Conservation (phyloP, 2,329 filamentous ascomycete species). For the Colletotrichum sp. region DNA sequence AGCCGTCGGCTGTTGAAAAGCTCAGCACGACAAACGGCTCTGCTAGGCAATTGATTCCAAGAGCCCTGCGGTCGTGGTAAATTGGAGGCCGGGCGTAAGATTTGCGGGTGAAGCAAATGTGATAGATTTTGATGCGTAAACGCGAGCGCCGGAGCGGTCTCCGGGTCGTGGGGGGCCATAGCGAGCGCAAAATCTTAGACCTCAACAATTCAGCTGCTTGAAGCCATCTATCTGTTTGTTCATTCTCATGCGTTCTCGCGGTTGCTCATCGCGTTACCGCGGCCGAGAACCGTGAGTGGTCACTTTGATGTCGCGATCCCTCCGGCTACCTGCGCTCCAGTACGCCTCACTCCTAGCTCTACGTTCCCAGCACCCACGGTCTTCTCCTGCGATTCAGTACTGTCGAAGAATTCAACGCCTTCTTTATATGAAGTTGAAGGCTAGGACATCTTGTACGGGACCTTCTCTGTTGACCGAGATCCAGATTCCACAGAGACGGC, state of each 20-base stretch:
- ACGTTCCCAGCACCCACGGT: background rate
- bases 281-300: background rate
- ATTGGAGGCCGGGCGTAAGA: background rate
- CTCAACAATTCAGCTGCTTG: background rate
- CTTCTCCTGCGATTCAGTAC: no score
- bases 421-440: no score
- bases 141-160: background rate
- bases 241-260: background rate
- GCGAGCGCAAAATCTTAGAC: background rate
- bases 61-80: background rate
- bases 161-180: background rate
- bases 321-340: background rate
- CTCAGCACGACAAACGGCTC: background rate
- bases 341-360: background rate
- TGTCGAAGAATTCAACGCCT: no score
- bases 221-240: background rate
- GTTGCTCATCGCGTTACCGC: background rate
- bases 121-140: background rate
- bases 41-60: background rate
- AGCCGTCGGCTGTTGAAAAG: background rate
- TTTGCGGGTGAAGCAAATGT: background rate
- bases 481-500: background rate
- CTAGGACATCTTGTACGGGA: background rate
- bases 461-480: background rate
- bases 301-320: background rate